Base-by-base conservation (phyloP, 257 asterid species). In the Nicotiana undulata region DNA sequence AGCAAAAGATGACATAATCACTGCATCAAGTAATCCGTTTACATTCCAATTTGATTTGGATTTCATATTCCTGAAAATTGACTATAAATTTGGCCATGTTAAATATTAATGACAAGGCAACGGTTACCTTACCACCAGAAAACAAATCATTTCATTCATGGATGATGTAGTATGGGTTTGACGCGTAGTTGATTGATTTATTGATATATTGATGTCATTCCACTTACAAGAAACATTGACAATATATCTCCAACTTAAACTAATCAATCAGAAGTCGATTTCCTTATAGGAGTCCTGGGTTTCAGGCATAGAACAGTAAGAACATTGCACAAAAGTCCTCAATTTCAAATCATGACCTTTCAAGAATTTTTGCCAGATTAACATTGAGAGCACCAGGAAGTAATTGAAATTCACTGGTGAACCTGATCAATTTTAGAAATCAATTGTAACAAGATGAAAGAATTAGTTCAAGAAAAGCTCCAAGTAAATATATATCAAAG, bases 401-500 rank as follows among this genome's bases (percentile, higher is more conserved):
- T 49, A 74, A 74, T 8, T 24, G 26, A 74, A 70, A 49, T 15
- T 29, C 26, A 49, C 9, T 1, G 56, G 60, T 46, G 34, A 74
- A 49, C 79, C 26, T 74, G 24, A 74, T 24, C 61, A 74, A 59
- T 8, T 72, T 49, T 13, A 2, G 24, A 0, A 74, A 26, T 26
- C 26, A 18, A 49, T 46, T 49, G 63, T 49, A 22, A 74, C 79
- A 24, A 74, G 61, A 49, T 24, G 51, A 74, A 49, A 49, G 16
- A 15, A 24, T 15, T 68, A 18, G 32, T 46, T 74, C 79, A 74
- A 60, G 44, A 49, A 74, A 49, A 74, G 44, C 44, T 46, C 61
- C 79, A 76, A 80, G 76, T 6, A 22, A 9, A 80, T 55, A 18
- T 40, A 40, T 24, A 46, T 66, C 44, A 81, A 52, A 53, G 83